Evolutionary conservation across 139 green algal genomes (phyloP).

Genomic region (Closterium sp.): DNA sequence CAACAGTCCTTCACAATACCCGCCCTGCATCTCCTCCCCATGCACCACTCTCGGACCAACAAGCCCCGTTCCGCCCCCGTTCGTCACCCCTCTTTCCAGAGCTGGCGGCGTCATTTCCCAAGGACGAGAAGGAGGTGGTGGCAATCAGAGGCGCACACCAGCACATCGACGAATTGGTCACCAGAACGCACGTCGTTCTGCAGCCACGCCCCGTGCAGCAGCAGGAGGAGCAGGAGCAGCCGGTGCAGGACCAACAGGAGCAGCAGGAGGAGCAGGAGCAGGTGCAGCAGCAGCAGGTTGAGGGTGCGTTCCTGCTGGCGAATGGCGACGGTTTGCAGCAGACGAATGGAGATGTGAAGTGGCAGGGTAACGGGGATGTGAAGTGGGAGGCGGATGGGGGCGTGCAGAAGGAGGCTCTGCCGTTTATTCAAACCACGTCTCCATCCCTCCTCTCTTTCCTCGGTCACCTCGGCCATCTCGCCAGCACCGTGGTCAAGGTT

Average conservation of each 20-base stretch:
- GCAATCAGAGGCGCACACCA: neutral
- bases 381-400: too few species aligned
- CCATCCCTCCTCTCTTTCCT: neutral
- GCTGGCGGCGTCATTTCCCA: neutral
- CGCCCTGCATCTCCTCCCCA: neutral
- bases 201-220: neutral
- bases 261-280: too few species aligned
- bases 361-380: too few species aligned
- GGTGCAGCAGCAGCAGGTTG: too few species aligned
- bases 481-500: neutral
- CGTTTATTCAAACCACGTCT: too few species aligned
- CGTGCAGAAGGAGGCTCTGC: too few species aligned
- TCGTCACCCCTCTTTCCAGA: neutral
- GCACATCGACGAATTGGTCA: neutral
- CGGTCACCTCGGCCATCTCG: neutral
- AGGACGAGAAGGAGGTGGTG: neutral
- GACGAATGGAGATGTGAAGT: too few species aligned
- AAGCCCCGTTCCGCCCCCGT: neutral
- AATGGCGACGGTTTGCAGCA: too few species aligned
- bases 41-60: neutral
- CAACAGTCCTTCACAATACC: too few species aligned
- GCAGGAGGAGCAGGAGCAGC: too few species aligned
- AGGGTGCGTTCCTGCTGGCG: too few species aligned
- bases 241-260: too few species aligned
- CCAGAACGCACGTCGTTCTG: neutral